Conservation (phyloP, 2,329 filamentous ascomycete species). For the Clonostachys chloroleuca region DNA sequence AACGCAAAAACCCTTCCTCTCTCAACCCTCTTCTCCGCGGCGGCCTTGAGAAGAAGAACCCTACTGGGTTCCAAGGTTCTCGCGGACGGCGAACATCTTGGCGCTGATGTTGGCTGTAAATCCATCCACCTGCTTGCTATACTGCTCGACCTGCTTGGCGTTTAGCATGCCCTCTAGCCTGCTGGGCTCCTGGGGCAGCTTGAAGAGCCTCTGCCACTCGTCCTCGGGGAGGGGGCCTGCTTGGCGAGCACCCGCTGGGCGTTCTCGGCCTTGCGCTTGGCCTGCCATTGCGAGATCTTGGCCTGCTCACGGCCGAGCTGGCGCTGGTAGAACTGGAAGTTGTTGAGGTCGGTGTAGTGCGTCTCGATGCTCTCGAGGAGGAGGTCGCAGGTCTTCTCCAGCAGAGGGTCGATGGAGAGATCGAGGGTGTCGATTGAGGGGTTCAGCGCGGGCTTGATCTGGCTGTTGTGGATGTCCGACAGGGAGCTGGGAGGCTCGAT, state of each 20-base stretch:
- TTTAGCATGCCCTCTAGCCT: constrained; percentile 92
- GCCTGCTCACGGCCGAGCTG: constrained; percentile 89
- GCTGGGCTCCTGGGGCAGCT: constrained; percentile 92
- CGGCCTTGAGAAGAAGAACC: not conserved
- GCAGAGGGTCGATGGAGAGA: constrained; percentile 91
- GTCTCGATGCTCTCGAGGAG: constrained; percentile 95
- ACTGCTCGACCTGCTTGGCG: constrained; percentile 94
- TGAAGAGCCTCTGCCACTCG: constrained; percentile 97
- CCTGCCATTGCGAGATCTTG: constrained; percentile 95
- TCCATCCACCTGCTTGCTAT: constrained; percentile 93
- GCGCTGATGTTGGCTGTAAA: constrained; percentile 88
- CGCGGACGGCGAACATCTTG: constrained; percentile 97
- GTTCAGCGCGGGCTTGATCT: constrained; percentile 62
- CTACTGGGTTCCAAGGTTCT: constrained; percentile 57
- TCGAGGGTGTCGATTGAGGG: constrained; percentile 89
- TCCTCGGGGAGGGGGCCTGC: constrained; percentile 89
- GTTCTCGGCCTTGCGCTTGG: constrained; percentile 96
- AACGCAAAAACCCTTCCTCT: not conserved
- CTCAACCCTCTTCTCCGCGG: not conserved
- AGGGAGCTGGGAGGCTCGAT: constrained; percentile 76
- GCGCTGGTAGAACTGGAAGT: constrained; percentile 95
- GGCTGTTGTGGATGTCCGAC: constrained; percentile 67
- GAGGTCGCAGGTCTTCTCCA: constrained; percentile 97
- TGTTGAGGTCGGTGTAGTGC: constrained; percentile 98
- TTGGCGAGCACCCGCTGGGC: constrained; percentile 79